phyloP scores from a whole-genome alignment of 768 basidiomycete species.

The Udeniomyces megalosporus region DNA sequence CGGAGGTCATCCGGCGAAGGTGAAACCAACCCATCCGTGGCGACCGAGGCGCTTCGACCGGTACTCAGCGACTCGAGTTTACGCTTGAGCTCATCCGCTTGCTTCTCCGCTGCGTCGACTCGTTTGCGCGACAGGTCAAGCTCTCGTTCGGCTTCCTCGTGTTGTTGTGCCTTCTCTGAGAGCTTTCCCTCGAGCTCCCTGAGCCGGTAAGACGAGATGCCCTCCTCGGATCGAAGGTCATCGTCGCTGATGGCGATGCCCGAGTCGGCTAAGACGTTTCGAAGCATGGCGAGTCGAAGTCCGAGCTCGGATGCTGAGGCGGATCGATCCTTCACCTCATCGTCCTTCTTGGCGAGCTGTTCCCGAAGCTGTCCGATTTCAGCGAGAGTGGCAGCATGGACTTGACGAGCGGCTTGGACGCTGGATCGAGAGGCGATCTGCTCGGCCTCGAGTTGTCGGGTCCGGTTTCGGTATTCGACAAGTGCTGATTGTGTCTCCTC shows the following conservation, averaged over 20 bases:
- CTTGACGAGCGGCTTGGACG: slow-evolving; percentile 38
- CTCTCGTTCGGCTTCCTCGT: slow-evolving; percentile 62
- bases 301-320: slow-evolving; percentile 53
- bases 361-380: slow-evolving; percentile 56
- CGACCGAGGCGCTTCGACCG: slow-evolving; percentile 51
- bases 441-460: slow-evolving; percentile 49
- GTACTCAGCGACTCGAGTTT: slow-evolving; percentile 40
- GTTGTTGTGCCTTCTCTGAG: slow-evolving; percentile 50
- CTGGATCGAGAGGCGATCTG: slow-evolving; percentile 53
- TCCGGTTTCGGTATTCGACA: slow-evolving; percentile 47
- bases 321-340: slow-evolving; percentile 44
- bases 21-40: slow-evolving; percentile 38
- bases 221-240: slow-evolving; percentile 31
- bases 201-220: slow-evolving; percentile 10
- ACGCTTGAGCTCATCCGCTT: slow-evolving; percentile 45
- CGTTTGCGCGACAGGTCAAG: slow-evolving; percentile 47
- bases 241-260: slow-evolving; percentile 67
- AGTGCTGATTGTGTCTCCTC: slow-evolving; percentile 55
- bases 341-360: slow-evolving; percentile 51
- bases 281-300: slow-evolving; percentile 59
- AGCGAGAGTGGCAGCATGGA: slow-evolving; percentile 45
- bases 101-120: slow-evolving; percentile 55
- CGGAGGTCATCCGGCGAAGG: slow-evolving; percentile 22
- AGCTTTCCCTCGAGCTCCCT: slow-evolving; percentile 64
- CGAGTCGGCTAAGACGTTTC: slow-evolving; percentile 73